Evolutionary conservation across 768 basidiomycete genomes (phyloP).

Genomic region (Boletus edulis): DNA sequence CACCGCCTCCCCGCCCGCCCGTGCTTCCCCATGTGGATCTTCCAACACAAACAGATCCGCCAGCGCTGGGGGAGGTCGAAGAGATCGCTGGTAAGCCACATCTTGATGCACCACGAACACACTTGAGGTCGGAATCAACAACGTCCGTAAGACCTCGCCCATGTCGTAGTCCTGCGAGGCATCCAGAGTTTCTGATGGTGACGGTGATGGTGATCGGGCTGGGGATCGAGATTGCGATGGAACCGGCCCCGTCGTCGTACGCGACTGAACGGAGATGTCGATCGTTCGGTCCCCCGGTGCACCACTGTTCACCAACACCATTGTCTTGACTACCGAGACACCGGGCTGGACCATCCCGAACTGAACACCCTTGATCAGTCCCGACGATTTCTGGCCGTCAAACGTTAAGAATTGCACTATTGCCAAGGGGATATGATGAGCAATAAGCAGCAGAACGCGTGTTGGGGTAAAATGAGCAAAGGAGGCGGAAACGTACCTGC

Average conservation of each 20-base stretch:
- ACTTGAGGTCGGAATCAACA: slow-evolving; percentile 63
- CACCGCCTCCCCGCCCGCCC: slow-evolving; percentile 54
- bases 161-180: slow-evolving; percentile 25
- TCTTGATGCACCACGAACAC: slow-evolving; percentile 56
- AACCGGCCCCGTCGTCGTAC: slow-evolving; percentile 17
- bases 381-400: slow-evolving; percentile 61
- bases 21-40: slow-evolving; percentile 45
- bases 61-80: slow-evolving; percentile 42
- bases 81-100: slow-evolving; percentile 50
- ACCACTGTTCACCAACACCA: slow-evolving; percentile 62
- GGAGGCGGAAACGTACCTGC: slow-evolving; percentile 47
- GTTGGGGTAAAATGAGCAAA: background rate
- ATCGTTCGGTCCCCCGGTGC: slow-evolving; percentile 68
- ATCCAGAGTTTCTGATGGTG: slow-evolving; percentile 3
- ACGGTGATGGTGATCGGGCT: background rate
- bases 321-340: slow-evolving; percentile 52
- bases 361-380: slow-evolving; percentile 69
- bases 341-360: slow-evolving; percentile 67
- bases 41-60: slow-evolving; percentile 57
- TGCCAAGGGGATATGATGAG: background rate
- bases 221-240: background rate
- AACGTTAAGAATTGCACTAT: slow-evolving; percentile 61
- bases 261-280: slow-evolving; percentile 79
- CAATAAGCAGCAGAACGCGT: background rate
- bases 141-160: slow-evolving; percentile 60